Base-by-base conservation (phyloP, 108 stramenopile species). In the Aureococcus anophagefferens region DNA sequence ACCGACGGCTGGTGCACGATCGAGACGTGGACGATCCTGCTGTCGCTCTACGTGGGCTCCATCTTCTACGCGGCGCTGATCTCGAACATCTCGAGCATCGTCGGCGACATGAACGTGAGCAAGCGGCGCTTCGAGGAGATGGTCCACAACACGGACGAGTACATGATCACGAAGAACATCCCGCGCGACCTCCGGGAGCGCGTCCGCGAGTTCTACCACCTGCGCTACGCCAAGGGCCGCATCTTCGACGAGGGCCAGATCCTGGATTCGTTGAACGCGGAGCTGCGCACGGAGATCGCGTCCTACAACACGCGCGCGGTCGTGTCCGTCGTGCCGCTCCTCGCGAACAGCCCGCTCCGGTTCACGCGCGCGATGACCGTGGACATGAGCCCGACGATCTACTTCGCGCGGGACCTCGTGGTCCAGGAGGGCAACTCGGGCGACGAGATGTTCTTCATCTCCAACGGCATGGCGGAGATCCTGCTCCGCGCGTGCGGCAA, bases 51-150 rank as follows among this genome's bases (percentile, higher is more conserved):
- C 67, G 46, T 85, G 1, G 86, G 86, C 46, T 82, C 86, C 21
- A 74, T 87, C 34, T 87, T 87, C 64, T 87, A 87, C 66, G 82
- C 84, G 30, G 78, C 85, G 45, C 77, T 87, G 46, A 85, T 87
- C 62, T 87, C 86, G n/a, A 80, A 81, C 66, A 85, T 85, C 30
- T 81, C 82, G 40, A 77, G 76, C 29, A 85, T 87, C 35, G 59
- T 85, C 63, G 69, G 78, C 64, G 72, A 79, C 30, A 80, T 84
- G 67, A 87, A 84, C 80, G 78, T 82, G 77, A 80, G 84, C 46
- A 85, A 77, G 62, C 80, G 83, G 1, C 71, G 80, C 46, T 87
- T 84, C 65, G 84, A 87, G n/a, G 84, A 87, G 66, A 82, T 81
- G 45, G 65, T 85, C 30, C 71, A 72, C 25, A 71, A 75, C 35